These are phyloP conservation scores for Solanum okadae DNA, from an alignment of 257 asterid genomes.

Conservation along the genomic window DNA sequence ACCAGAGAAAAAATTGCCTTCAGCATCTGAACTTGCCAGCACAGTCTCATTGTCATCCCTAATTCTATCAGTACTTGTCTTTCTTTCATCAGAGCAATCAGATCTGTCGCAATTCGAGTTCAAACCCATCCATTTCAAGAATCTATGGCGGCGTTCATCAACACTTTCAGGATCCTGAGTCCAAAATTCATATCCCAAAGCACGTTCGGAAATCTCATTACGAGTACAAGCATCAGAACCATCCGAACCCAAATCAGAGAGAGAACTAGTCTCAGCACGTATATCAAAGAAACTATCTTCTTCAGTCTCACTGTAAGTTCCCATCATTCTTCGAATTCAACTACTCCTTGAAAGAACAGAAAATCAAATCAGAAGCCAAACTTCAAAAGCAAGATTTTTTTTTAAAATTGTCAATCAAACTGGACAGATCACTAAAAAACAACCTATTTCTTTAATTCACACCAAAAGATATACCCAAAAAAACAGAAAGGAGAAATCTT, in stretches of 20 bases:
- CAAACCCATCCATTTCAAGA: conserved; percentile 64
- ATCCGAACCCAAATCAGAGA: conserved; percentile 25
- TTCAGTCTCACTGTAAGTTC: conserved; percentile 24
- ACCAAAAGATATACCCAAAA: background rate
- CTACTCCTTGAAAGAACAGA: background rate
- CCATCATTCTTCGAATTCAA: conserved; percentile 26
- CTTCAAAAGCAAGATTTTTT: background rate
- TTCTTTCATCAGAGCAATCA: conserved; percentile 15
- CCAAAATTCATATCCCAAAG: conserved; percentile 67
- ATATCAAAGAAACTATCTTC: conserved; percentile 56
- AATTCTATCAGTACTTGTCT: conserved; percentile 17
- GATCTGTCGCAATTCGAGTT: conserved; percentile 21
- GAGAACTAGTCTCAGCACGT: conserved; percentile 32
- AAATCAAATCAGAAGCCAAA: background rate
- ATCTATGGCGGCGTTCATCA: conserved; percentile 52
- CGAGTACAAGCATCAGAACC: conserved; percentile 30
- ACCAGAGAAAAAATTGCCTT: conserved; percentile 29
- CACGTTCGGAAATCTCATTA: conserved; percentile 27
- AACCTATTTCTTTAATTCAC: background rate
- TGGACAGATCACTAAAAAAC: background rate
- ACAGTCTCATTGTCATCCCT: conserved; percentile 28
- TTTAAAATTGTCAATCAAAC: background rate
- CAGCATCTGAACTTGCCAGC: conserved; percentile 35
- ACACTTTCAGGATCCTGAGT: conserved; percentile 51
- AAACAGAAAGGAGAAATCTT: background rate